phyloP scores from a whole-genome alignment of 495 filamentous ascomycete genomes.

The Oleoguttula mirabilis region DNA sequence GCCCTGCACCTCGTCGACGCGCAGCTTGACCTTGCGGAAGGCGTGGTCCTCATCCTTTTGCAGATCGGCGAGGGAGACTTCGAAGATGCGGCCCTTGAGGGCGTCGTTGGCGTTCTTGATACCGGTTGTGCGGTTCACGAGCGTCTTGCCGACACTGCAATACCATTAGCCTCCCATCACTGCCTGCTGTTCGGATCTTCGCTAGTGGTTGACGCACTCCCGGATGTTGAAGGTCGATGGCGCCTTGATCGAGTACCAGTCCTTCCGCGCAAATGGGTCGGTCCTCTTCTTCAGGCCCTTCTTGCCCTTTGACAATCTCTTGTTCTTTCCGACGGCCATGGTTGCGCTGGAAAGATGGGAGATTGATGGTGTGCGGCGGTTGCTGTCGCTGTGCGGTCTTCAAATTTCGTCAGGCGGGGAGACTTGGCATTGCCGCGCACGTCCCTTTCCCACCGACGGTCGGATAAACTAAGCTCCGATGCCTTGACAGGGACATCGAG shows the following conservation, averaged over 20 bases:
- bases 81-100: slow-evolving; percentile 95
- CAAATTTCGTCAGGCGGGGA: no score
- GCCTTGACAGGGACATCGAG: no score
- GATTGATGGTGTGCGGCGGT: no score
- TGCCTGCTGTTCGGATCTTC: not conserved
- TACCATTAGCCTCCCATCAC: not conserved
- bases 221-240: slow-evolving; percentile 88
- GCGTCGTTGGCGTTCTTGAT: slow-evolving; percentile 99
- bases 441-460: no score
- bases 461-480: no score
- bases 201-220: slow-evolving; percentile 59
- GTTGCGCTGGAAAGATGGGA: no score
- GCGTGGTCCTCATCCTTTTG: slow-evolving; percentile 99
- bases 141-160: slow-evolving; percentile 88
- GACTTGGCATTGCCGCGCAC: no score
- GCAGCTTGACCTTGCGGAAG: slow-evolving; percentile 98
- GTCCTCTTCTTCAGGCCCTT: slow-evolving; percentile 99
- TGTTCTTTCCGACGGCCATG: slow-evolving; percentile 70
- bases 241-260: slow-evolving; percentile 98
- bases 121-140: slow-evolving; percentile 98
- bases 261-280: slow-evolving; percentile 95
- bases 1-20: slow-evolving; percentile 96
- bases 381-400: no score
- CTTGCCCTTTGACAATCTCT: slow-evolving; percentile 99
- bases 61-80: slow-evolving; percentile 95